A percentile compares a stretch with the other conserved stretches of the same genome.
Conservation (phyloP, 1,139 yeast species). For the Taphrina deformans region DNA sequence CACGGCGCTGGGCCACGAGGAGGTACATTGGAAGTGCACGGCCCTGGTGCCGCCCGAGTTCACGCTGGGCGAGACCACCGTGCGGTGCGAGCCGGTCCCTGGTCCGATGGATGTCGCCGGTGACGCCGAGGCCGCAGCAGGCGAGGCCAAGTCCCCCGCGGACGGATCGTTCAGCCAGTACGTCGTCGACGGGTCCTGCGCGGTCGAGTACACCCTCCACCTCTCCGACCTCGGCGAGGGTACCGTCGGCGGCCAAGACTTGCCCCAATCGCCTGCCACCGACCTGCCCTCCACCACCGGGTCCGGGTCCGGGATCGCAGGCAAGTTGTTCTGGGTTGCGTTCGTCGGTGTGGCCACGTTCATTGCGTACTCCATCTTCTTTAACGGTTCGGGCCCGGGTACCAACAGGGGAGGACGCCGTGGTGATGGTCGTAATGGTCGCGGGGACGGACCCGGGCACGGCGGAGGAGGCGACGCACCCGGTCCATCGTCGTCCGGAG, state of each 20-base stretch:
- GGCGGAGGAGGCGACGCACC: not conserved
- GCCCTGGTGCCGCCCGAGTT: conserved; percentile 37
- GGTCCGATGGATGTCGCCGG: not conserved
- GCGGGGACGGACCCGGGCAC: not conserved
- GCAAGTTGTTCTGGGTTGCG: not conserved
- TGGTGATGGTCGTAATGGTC: not conserved
- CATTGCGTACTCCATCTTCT: not conserved
- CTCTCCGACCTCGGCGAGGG: not conserved
- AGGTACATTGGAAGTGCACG: conserved; percentile 36
- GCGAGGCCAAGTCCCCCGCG: not conserved
- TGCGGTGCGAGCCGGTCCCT: not conserved
- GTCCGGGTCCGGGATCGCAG: not conserved
- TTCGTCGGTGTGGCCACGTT: not conserved
- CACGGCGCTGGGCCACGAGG: conserved; percentile 33
- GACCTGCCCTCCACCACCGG: not conserved
- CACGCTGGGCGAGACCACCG: conserved; percentile 6
- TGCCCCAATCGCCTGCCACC: conserved; percentile 1
- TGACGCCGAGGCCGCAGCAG: not conserved
- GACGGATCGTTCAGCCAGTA: not conserved
- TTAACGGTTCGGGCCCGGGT: not conserved
- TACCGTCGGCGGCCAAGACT: not conserved
- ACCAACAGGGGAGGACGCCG: too few species aligned
- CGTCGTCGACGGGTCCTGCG: conserved; percentile 8
- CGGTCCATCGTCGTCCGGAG: not conserved
- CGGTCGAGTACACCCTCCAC: not conserved